A percentile compares a stretch with the other conserved stretches of the same genome.
Conservation (phyloP, 176 grass and related monocot genomes). For the Carex kokanica region DNA sequence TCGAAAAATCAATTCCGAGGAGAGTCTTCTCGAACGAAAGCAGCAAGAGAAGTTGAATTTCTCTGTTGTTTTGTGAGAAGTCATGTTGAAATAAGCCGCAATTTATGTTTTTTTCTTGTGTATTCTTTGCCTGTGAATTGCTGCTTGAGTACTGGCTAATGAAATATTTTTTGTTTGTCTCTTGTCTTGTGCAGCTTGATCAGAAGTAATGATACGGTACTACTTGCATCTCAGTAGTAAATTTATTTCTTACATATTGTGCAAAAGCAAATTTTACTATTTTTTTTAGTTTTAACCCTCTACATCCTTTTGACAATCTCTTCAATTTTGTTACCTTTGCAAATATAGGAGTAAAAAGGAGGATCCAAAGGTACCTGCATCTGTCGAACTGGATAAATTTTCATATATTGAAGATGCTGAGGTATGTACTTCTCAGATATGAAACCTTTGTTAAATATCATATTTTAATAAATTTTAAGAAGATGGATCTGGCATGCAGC, state of each 20-base stretch:
- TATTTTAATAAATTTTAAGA: neutral
- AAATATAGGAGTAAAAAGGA: neutral
- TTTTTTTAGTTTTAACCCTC: neutral
- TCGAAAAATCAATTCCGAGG: neutral
- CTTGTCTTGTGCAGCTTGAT: neutral
- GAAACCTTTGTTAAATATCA: neutral
- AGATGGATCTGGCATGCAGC: conserved; percentile 5
- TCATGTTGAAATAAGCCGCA: neutral
- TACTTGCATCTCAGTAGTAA: neutral
- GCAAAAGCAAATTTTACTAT: neutral
- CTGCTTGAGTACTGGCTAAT: too few species aligned
- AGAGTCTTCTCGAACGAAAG: neutral
- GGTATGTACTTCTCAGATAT: conserved; percentile 4
- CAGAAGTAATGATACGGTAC: conserved; percentile 2
- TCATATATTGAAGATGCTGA: conserved; percentile 8
- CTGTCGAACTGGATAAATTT: neutral
- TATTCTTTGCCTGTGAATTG: too few species aligned
- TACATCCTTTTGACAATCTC: neutral
- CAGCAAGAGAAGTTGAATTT: neutral
- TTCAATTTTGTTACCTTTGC: neutral
- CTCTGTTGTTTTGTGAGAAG: neutral
- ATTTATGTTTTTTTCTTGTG: too few species aligned
- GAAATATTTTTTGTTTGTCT: neutral
- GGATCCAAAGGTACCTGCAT: neutral
- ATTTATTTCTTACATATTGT: neutral